Evolutionary conservation across 768 basidiomycete species (phyloP), one percentile per base, ranked within the genome.

Genomic region (Podaxis sp.): DNA sequence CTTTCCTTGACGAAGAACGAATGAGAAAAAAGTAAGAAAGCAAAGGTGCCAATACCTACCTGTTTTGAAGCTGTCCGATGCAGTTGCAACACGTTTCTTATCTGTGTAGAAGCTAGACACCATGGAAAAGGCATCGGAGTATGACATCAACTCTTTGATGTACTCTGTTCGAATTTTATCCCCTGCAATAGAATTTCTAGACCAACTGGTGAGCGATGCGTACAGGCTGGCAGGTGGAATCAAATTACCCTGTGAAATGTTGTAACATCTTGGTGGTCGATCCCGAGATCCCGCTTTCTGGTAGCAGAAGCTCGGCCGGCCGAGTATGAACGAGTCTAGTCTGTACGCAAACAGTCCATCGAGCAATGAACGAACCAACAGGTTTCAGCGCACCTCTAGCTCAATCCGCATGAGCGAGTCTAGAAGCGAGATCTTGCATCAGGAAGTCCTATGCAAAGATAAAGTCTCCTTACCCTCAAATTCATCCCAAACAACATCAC

Each of bases 401-500:
- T 98, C 95, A 6, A 88, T 86, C 11, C 95, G 83, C 86, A 97
- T 91, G 35, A 85, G 73, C 2, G 83, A 84, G 71, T 97, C 94
- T 90, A 47, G 46, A 57, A 4, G 6, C 4, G 28, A 5, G 13
- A 50, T 51, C 61, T 21, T 38, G 28, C 44, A 38, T 61, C 40
- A 55, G 50, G 62, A 37, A 51, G n/a, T 54, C 32, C 18, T 11
- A 32, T 36, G 50, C 42, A 35, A 35, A 56, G 36, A 42, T 23
- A n/a, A 28, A 59, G 23, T 53, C 37, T 16, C 54, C 68, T 55
- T 67, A 88, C 91, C 94, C 56, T 90, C 80, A 68, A 95, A 96
- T 58, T 91, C 85, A 67, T 99, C 96, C 86, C 93, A 98, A 2
- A 93, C 76, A 2, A 99, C 89, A 64, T 97, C 95, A 1, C 96